Evolutionary conservation across 345 rosid species (phyloP), one percentile per base, ranked within the genome.

Genomic region (Salix dunnii): DNA sequence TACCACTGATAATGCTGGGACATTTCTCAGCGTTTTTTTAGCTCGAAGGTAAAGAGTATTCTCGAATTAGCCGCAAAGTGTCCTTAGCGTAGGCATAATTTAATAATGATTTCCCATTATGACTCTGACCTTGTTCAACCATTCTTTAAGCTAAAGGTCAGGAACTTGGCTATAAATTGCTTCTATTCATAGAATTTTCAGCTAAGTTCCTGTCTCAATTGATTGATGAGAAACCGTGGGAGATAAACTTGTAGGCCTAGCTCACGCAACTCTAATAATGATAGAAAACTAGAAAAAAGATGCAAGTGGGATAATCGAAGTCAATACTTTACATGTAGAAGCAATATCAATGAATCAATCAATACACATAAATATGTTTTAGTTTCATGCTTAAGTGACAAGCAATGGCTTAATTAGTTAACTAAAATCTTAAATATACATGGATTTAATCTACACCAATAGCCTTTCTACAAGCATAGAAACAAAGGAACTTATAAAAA

Each of bases 361-460:
- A 18, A 38, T 6, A 25, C 30, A 43, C 9, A 51, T 17, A 25
- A 11, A 48, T 18, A 27, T 66, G 51, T 53, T 68, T 70, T 35
- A 60, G 23, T 67, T 60, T 51, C 71, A 73, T 86, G 78, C 84
- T 79, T 80, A 70, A 77, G 70, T 74, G 71, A 75, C 78, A 82
- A 79, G 86, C 82, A 86, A 88, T 63, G 80, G 51, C 77, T 77
- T 65, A 72, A 83, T 80, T 67, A 72, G 36, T 35, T 42, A 63
- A 38, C 67, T 31, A 23, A 70, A 70, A 68, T 48, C 67, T 81
- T 83, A 88, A 80, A 78, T 60, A 78, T 61, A 53, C 66, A 73
- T n/a, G 77, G 82, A 79, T 78, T 76, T 81, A 87, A 84, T 82
- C 76, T 36, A 6, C 82, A 79, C 90, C 86, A 84, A 82, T 79